Evolutionary conservation across 192 early-diverging fungal species (phyloP), one percentile per base, ranked within the genome.

Genomic region (Coemansia nantahalensis): DNA sequence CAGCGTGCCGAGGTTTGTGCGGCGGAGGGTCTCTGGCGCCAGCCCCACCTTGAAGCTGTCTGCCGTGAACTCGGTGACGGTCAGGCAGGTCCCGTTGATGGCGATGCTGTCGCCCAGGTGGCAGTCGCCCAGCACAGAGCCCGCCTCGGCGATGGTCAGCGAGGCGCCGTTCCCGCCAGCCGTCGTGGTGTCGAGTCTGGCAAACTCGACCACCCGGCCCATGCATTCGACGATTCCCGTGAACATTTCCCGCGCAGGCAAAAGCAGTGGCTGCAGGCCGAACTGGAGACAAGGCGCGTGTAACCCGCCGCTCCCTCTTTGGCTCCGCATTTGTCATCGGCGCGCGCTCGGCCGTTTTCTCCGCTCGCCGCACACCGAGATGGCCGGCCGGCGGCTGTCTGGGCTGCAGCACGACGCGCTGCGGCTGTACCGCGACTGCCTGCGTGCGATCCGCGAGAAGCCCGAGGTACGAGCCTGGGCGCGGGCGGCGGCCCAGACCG

Each of bases 211-310:
- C 24, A 99, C 83, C 33, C 51, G 81, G 48, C 94, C 97, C 68
- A 95, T 86, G 52, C 78, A 78, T 66, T 99, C 97, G 51, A 99
- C 89, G 39, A 99, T 94, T 44, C 97, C 97, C 0, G 97, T 99
- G 65, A 99, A 99, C 94, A 97, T 97, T 44, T 59, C 21, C 8
- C n/a, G n/a, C n/a, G n/a, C n/a, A n/a, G n/a, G n/a, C n/a, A n/a
- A n/a, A n/a, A n/a, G n/a, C n/a, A n/a, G n/a, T n/a, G n/a, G n/a
- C n/a, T n/a, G n/a, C n/a, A n/a, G n/a, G n/a, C n/a, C n/a, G n/a
- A n/a, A n/a, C n/a, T n/a, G n/a, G n/a, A n/a, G n/a, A n/a, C n/a
- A n/a, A n/a, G n/a, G n/a, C n/a, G n/a, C n/a, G n/a, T n/a, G n/a
- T n/a, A n/a, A n/a, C n/a, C n/a, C n/a, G n/a, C n/a, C n/a, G n/a